Evolutionary conservation across 495 filamentous ascomycete species (phyloP).

Genomic region (Lasiosphaeris hirsuta): DNA sequence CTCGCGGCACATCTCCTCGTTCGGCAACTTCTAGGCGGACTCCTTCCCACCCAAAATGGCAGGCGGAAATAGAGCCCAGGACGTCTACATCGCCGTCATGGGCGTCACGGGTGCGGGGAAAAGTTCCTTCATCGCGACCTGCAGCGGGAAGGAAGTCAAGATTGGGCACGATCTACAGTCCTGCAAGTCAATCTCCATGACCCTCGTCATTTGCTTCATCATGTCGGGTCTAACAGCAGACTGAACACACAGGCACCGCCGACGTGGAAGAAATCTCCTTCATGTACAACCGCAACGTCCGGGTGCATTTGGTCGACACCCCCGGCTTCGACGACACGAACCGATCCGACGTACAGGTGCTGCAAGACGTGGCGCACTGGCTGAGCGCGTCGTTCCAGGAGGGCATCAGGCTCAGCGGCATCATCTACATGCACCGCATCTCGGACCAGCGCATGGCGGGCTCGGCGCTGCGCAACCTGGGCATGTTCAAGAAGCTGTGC

Average conservation of each 20-base stretch:
- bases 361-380: slow-evolving; percentile 36
- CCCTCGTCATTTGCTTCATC: not conserved
- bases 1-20: no score
- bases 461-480: slow-evolving; percentile 36
- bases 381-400: slow-evolving; percentile 15
- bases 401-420: slow-evolving; percentile 21
- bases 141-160: slow-evolving; percentile 18
- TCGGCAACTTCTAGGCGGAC: no score
- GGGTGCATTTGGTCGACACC: slow-evolving; percentile 37
- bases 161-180: slow-evolving; percentile 26
- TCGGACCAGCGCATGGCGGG: slow-evolving; percentile 35
- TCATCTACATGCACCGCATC: slow-evolving; percentile 49
- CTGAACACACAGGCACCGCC: not conserved
- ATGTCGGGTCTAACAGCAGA: not conserved
- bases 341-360: slow-evolving; percentile 35
- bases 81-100: slow-evolving; percentile 25
- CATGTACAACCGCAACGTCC: slow-evolving; percentile 16
- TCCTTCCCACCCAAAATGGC: no score
- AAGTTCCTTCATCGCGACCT: slow-evolving; percentile 34
- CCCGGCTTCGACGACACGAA: slow-evolving; percentile 47
- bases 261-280: slow-evolving; percentile 2
- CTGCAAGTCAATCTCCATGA: slow-evolving; percentile 15
- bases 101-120: slow-evolving; percentile 40
- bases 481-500: slow-evolving; percentile 43
- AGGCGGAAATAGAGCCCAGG: no score